Evolutionary conservation across 257 asterid genomes (phyloP).

Genomic region (Solanum pimpinellifolium): DNA sequence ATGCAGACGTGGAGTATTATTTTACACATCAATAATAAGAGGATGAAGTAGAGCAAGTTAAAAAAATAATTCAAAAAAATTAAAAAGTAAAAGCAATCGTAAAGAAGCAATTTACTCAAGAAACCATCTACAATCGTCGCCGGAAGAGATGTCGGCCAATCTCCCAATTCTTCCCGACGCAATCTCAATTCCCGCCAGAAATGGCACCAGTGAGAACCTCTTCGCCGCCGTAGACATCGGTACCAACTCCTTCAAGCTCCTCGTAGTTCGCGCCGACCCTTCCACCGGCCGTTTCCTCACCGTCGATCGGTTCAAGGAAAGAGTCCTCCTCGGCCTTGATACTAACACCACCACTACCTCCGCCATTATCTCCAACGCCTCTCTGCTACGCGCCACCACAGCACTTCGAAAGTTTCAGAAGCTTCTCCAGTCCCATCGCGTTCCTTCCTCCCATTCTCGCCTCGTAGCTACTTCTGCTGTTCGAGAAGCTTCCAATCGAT

Average conservation of each 20-base stretch:
- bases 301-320: constrained; percentile 49
- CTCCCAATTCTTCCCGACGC: not conserved
- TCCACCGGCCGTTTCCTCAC: constrained; percentile 50
- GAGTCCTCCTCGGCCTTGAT: constrained; percentile 64
- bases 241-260: constrained; percentile 69
- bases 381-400: constrained; percentile 35
- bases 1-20: too few species aligned
- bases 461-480: constrained; percentile 85
- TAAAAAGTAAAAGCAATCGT: too few species aligned
- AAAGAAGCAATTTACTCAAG: not conserved
- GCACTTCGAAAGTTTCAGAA: constrained; percentile 42
- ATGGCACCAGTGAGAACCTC: not conserved
- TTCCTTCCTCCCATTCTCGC: constrained; percentile 42
- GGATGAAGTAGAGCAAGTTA: too few species aligned
- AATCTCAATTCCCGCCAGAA: not conserved
- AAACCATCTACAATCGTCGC: not conserved
- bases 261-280: constrained; percentile 37
- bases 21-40: too few species aligned
- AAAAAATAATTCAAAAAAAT: too few species aligned
- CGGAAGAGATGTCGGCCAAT: constrained; percentile 5
- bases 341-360: constrained; percentile 22
- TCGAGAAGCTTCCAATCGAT: constrained; percentile 68
- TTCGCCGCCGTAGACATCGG: constrained; percentile 80
- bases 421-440: constrained; percentile 17
- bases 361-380: constrained; percentile 34